A percentile compares a stretch with the other conserved stretches of the same genome.
Evolutionary conservation across 768 basidiomycete genomes (phyloP).

Genomic region (Chlorophyllum brunneum): DNA sequence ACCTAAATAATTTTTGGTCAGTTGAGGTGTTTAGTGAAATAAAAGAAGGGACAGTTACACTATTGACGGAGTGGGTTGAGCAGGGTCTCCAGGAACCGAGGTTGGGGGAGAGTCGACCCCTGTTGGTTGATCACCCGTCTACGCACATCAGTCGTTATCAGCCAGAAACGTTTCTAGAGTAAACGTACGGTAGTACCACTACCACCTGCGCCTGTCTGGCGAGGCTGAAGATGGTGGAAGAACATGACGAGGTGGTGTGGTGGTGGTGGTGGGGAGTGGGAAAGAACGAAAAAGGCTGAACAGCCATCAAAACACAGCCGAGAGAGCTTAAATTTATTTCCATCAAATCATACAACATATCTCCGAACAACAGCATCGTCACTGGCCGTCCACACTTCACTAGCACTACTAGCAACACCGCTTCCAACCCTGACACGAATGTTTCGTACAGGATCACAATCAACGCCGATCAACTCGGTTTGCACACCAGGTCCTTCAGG

Average conservation of each 20-base stretch:
- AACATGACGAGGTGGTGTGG: no score
- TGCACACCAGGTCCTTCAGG: conserved; percentile 38
- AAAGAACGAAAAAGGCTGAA: neutral
- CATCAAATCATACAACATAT: neutral
- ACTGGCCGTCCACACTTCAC: conserved; percentile 51
- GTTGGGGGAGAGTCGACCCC: no score
- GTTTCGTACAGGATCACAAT: conserved; percentile 56
- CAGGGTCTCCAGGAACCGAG: neutral
- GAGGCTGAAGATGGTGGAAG: no score
- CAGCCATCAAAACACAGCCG: neutral
- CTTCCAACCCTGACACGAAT: conserved; percentile 26
- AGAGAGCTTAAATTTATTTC: no score
- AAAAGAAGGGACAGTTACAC: no score
- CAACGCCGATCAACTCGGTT: conserved; percentile 53
- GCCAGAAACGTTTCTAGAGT: neutral
- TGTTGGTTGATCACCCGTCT: no score
- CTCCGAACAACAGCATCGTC: conserved; percentile 55
- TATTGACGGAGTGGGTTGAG: neutral
- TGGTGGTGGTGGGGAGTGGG: neutral
- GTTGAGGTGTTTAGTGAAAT: no score
- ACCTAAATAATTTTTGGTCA: no score
- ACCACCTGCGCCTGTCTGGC: no score
- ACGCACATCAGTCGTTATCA: neutral
- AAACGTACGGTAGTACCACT: no score
- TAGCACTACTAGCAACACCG: conserved; percentile 15